These are phyloP conservation scores for Penicillium sp. DNA, from an alignment of 2,329 filamentous ascomycete genomes.

Conservation along the genomic window DNA sequence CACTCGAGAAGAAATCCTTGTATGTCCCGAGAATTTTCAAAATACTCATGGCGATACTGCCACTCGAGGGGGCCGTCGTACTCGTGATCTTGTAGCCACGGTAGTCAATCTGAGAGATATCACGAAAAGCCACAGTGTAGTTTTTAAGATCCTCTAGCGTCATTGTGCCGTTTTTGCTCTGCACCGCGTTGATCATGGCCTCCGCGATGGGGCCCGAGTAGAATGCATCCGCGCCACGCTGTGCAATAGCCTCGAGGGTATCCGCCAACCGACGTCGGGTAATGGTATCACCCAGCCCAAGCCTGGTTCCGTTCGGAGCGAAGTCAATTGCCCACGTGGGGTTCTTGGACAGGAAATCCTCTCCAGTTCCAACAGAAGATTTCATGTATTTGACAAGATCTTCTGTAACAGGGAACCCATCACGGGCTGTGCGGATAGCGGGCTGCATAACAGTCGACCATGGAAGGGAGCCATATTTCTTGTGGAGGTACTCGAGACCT, in stretches of 20 bases:
- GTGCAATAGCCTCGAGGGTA: slow-evolving; percentile 73
- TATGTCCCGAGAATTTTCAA: slow-evolving; percentile 84
- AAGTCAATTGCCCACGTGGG: slow-evolving; percentile 84
- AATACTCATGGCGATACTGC: slow-evolving; percentile 69
- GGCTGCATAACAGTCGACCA: slow-evolving; percentile 73
- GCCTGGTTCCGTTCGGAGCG: slow-evolving; percentile 72
- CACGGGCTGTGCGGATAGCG: slow-evolving; percentile 67
- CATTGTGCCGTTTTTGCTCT: slow-evolving; percentile 75
- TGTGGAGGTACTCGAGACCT: slow-evolving; percentile 75
- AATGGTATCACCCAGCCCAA: slow-evolving; percentile 72
- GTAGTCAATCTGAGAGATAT: slow-evolving; percentile 63
- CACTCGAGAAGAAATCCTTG: slow-evolving; percentile 56
- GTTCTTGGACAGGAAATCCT: slow-evolving; percentile 71
- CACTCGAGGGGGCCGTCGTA: slow-evolving; percentile 71
- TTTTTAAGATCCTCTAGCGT: slow-evolving; percentile 71
- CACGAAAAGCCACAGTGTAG: slow-evolving; percentile 66
- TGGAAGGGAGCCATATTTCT: slow-evolving; percentile 56
- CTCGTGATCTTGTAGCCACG: slow-evolving; percentile 66
- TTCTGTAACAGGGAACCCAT: slow-evolving; percentile 69
- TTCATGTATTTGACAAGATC: slow-evolving; percentile 75
- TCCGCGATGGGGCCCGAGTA: slow-evolving; percentile 71
- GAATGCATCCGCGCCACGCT: slow-evolving; percentile 68
- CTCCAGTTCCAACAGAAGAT: slow-evolving; percentile 44
- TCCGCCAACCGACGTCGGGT: slow-evolving; percentile 77
- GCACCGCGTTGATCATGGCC: slow-evolving; percentile 67